phyloP scores from a whole-genome alignment of 2,329 filamentous ascomycete genomes.

The Claviceps pusilla region DNA sequence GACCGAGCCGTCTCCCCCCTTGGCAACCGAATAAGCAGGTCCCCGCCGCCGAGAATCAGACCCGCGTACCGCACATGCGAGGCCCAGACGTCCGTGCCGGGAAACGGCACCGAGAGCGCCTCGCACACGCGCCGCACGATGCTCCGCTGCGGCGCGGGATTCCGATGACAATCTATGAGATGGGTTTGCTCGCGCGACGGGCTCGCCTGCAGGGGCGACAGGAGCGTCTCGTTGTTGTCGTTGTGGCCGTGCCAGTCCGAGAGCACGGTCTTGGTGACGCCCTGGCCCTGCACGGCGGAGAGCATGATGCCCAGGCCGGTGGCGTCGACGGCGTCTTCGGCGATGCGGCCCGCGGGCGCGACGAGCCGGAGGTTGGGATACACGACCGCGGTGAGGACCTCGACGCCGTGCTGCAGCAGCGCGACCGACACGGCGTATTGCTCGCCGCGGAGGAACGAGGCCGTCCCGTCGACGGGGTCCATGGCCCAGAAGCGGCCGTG shows the following conservation, averaged over 20 bases:
- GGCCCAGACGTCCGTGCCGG: constrained; percentile 24
- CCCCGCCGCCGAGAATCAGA: constrained; percentile 22
- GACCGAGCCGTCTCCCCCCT: constrained; percentile 9
- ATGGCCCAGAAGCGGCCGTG: constrained; percentile 41
- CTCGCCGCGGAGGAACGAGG: constrained; percentile 43
- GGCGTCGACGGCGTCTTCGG: constrained; percentile 18
- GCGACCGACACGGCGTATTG: constrained; percentile 49
- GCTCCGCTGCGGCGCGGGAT: constrained; percentile 17
- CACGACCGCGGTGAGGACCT: constrained; percentile 44
- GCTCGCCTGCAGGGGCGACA: constrained; percentile 7
- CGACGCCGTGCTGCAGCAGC: constrained; percentile 39
- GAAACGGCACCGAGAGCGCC: constrained; percentile 18
- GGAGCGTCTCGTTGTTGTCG: constrained; percentile 4
- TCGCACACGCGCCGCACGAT: constrained; percentile 17
- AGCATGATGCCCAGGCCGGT: constrained; percentile 22
- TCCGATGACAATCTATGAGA: constrained; percentile 20
- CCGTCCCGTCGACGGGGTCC: constrained; percentile 51
- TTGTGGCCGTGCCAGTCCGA: constrained; percentile 4
- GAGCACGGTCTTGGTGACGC: constrained; percentile 16
- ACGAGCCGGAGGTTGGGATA: constrained; percentile 40
- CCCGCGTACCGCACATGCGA: constrained; percentile 25
- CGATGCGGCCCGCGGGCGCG: constrained; percentile 17
- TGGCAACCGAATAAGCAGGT: constrained; percentile 20
- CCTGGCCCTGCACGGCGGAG: constrained; percentile 18
- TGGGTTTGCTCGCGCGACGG: constrained; percentile 7